A percentile compares a stretch with the other conserved stretches of the same genome.
phyloP scores from a whole-genome alignment of 1,139 yeast species.

The Candida glucosophila region DNA sequence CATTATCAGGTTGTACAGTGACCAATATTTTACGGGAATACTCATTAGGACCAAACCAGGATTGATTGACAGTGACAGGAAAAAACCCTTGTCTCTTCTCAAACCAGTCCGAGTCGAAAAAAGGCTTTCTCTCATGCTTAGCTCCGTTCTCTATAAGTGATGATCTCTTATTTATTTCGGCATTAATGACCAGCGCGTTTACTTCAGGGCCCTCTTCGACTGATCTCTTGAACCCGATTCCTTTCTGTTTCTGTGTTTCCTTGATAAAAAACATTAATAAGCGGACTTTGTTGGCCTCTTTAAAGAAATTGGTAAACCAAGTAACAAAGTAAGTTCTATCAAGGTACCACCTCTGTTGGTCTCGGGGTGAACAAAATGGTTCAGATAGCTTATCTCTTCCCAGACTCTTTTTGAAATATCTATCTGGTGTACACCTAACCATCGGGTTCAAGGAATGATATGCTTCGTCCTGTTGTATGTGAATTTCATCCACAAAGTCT shows the following conservation, averaged over 20 bases:
- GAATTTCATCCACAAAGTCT: slow-evolving; percentile 46
- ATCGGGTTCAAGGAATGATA: slow-evolving; percentile 67
- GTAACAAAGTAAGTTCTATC: slow-evolving; percentile 66
- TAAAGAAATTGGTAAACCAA: slow-evolving; percentile 66
- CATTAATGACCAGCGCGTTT: not conserved
- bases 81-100: slow-evolving; percentile 54
- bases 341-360: slow-evolving; percentile 43
- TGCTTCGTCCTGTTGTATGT: slow-evolving; percentile 57
- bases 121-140: slow-evolving; percentile 34
- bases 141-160: slow-evolving; percentile 33
- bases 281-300: slow-evolving; percentile 50
- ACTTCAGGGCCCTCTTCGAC: slow-evolving; percentile 2
- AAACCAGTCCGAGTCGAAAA: slow-evolving; percentile 67
- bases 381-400: slow-evolving; percentile 49
- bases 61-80: slow-evolving; percentile 50
- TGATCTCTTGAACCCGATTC: slow-evolving; percentile 39
- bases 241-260: slow-evolving; percentile 46
- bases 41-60: slow-evolving; percentile 47
- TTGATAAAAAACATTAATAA: slow-evolving; percentile 60
- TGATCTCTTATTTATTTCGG: slow-evolving; percentile 19
- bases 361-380: slow-evolving; percentile 80
- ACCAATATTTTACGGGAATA: slow-evolving; percentile 42
- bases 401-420: slow-evolving; percentile 55
- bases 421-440: slow-evolving; percentile 77
- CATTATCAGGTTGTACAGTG: slow-evolving; percentile 63